Evolutionary conservation across 345 rosid genomes (phyloP), one percentile per base, ranked within the genome.

Genomic region (Acer campestre): DNA sequence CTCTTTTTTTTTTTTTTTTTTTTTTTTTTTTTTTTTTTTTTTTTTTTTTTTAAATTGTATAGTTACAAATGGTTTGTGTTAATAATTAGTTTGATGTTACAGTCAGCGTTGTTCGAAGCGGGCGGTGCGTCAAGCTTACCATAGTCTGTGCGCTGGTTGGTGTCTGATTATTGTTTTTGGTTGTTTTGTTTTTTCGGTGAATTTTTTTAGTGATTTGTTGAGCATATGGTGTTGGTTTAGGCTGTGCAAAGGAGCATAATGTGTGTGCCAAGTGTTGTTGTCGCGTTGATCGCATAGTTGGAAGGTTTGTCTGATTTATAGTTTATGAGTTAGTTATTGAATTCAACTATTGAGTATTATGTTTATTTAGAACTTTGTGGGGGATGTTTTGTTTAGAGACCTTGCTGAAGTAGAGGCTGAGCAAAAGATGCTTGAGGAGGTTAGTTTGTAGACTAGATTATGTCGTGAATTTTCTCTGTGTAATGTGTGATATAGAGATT

Each of bases 71-170:
- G 46, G 20, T 4, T 69, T 65, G 13, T 20, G 27, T 17, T 22
- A 18, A 51, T 46, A 7, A 13, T 42, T 29, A 73, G 48, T 25
- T 27, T 23, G 25, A n/a, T 40, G 22, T 78, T 61, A 51, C 85
- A 91, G 95, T 77, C 93, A 88, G 80, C 66, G 76, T 31, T 89
- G 97, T 77, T 74, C 91, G 0, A 96, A 92, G 79, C 93, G 97
- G 49, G 87, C 89, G 62, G 99, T 96, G 74, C 99, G 98, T 81
- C 99, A 94, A 81, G 99, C 98, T 23, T 92, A 92, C 75, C 99
- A 96, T 86, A 94, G 84, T 79, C 80, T 96, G n/a, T 96, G 99
- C 71, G 0, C 86, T 74, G 99, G 99, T 96, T 78, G 85, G 93
- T 87, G 35, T 78, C 17, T 42, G 9, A 11, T 23, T 14, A 27